A percentile compares a stretch with the other conserved stretches of the same genome.
These are phyloP conservation scores for Fusarium cicatricum DNA, from an alignment of 2,329 filamentous ascomycete genomes.

Conservation along the genomic window DNA sequence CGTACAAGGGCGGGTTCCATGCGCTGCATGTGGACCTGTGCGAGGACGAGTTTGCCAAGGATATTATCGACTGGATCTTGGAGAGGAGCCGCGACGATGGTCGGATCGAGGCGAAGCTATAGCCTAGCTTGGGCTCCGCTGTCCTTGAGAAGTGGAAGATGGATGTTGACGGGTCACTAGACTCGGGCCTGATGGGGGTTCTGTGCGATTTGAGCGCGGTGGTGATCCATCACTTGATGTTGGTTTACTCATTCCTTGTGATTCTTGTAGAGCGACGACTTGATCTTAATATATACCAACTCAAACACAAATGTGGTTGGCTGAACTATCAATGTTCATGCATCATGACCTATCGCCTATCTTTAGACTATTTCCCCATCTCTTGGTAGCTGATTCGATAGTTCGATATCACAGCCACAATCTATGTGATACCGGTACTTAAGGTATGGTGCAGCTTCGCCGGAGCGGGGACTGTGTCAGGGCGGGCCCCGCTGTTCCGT, in stretches of 20 bases:
- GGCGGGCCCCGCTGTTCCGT: conserved; percentile 9
- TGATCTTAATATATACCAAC: neutral
- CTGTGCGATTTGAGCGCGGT: neutral
- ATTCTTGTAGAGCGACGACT: neutral
- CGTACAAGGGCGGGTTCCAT: conserved; percentile 82
- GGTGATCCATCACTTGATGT: conserved; percentile 11
- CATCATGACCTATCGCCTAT: conserved; percentile 3
- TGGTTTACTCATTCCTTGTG: neutral
- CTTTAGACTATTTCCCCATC: neutral
- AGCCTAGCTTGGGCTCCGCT: conserved; percentile 11
- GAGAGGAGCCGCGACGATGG: conserved; percentile 44
- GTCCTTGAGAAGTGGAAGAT: neutral
- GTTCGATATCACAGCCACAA: no score
- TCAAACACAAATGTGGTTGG: conserved; percentile 6
- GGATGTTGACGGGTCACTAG: neutral
- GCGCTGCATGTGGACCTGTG: conserved; percentile 71
- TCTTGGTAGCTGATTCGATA: no score
- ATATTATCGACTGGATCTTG: conserved; percentile 74
- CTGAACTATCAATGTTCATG: neutral
- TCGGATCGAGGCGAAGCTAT: conserved; percentile 50
- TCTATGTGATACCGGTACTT: no score
- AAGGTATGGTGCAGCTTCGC: no score
- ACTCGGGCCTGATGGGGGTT: neutral
- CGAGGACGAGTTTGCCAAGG: conserved; percentile 62
- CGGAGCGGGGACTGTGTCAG: neutral